Evolutionary conservation across 1,139 yeast species (phyloP), one percentile per base, ranked within the genome.

Genomic region (Lodderomyces beijingensis): DNA sequence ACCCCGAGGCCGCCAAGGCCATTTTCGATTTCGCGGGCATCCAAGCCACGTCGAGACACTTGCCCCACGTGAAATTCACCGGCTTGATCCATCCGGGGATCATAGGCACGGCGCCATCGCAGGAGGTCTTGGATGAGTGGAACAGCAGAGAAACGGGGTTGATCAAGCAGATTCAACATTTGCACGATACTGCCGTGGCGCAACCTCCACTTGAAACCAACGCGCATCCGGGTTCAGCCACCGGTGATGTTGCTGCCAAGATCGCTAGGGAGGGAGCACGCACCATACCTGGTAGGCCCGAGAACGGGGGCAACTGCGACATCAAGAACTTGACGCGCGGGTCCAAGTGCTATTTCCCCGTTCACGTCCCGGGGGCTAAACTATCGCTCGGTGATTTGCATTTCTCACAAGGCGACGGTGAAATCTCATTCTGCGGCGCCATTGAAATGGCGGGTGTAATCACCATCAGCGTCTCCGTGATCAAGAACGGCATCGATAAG

Each of bases 391-490:
- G 76, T 2, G 76, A 70, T 41, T 50, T 70, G 27, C 76, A 70
- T 45, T 70, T 70, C 45, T 61, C 70, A 11, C 75, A 69, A 46
- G 77, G 75, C 12, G 75, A 69, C 40, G 76, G 76, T 7, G 76
- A 70, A 41, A 67, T 69, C 27, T 63, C 74, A 3, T 70, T 70
- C 44, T 70, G 77, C 45, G 77, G 77, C 12, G 77, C 74, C 11
- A 68, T 70, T 44, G 77, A 70, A 45, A 70, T 69, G 75, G 60
- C 72, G 6, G 75, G 76, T 3, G 53, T 57, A 22, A 59, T 70
- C 34, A 67, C 74, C 3, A 43, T 70, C 38, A 54, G 63, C 37
- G 55, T 62, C 25, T 44, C 57, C 2, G 49, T 70, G 24, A 57
- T 70, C 39, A 66, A 66, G 38, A 50, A 53, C 31, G 77, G 77